phyloP scores from a whole-genome alignment of 202 grass and related monocot genomes.

The Zoysia matrella region DNA sequence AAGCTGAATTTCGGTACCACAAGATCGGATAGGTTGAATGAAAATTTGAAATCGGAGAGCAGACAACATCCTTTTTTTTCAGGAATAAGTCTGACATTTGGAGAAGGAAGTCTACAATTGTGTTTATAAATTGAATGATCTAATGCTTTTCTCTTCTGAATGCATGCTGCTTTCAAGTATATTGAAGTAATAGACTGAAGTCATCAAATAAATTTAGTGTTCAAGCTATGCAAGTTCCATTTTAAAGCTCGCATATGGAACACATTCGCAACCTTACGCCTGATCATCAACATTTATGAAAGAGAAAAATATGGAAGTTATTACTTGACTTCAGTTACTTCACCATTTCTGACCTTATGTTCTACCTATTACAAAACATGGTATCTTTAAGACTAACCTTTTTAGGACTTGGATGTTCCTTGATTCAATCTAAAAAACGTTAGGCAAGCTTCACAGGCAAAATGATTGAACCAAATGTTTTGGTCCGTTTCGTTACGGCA shows the following conservation, averaged over 20 bases:
- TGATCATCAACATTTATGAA: constrained; percentile 7
- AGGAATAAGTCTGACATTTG: neutral
- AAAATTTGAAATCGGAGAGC: neutral
- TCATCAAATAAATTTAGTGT: neutral
- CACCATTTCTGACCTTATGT: neutral
- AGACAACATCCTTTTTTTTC: neutral
- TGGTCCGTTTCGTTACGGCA: neutral
- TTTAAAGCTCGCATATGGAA: neutral
- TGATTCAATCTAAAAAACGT: neutral
- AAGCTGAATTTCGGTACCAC: neutral
- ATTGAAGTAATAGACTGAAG: neutral
- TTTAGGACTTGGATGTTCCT: neutral
- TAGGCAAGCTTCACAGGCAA: neutral
- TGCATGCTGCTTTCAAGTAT: neutral
- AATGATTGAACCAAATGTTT: neutral
- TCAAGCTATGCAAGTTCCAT: neutral
- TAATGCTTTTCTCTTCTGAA: neutral
- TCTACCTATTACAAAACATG: constrained; percentile 8
- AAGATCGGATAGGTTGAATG: neutral
- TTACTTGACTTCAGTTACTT: neutral
- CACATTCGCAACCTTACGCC: neutral
- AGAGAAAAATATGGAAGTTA: neutral
- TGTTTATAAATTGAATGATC: neutral
- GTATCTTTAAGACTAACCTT: neutral
- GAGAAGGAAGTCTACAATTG: neutral